Conservation (phyloP, 2,329 filamentous ascomycete species). For the Delphinella strobiligena region DNA sequence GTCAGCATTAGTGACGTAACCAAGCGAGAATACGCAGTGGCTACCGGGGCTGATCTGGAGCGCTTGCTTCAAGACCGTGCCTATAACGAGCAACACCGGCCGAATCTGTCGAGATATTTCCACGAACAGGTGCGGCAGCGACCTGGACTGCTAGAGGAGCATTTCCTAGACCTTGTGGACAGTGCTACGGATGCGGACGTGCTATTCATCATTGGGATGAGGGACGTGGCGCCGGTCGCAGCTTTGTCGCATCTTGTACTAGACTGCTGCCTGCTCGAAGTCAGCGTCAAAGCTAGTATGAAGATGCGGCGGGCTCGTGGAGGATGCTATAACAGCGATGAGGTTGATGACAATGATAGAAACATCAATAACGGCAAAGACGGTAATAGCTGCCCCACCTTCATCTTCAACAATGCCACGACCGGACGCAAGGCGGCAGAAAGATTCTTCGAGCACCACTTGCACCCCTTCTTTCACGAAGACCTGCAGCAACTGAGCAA, state of each 20-base stretch:
- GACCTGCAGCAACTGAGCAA: too few relatives aligned
- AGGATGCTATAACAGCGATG: slow-evolving; percentile 14
- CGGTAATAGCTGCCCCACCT: slow-evolving; percentile 23
- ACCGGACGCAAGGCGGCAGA: slow-evolving; percentile 31
- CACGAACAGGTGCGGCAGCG: slow-evolving; percentile 29
- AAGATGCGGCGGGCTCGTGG: slow-evolving; percentile 27
- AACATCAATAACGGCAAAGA: slow-evolving; percentile 6
- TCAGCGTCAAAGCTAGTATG: slow-evolving; percentile 34
- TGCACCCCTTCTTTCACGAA: too few relatives aligned
- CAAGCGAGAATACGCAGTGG: slow-evolving; percentile 45
- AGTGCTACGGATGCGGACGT: slow-evolving; percentile 36
- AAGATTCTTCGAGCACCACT: too few relatives aligned
- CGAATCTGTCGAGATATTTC: slow-evolving; percentile 41
- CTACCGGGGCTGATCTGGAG: slow-evolving; percentile 34
- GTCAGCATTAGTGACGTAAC: slow-evolving; percentile 46
- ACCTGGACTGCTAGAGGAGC: slow-evolving; percentile 37
- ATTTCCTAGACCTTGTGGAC: slow-evolving; percentile 38
- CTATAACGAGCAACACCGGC: slow-evolving; percentile 51
- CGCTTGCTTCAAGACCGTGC: slow-evolving; percentile 40
- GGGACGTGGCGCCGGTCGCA: slow-evolving; percentile 47
- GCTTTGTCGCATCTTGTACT: slow-evolving; percentile 43
- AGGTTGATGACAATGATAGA: slow-evolving; percentile 7
- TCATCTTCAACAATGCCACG: slow-evolving; percentile 42
- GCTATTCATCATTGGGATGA: slow-evolving; percentile 51
- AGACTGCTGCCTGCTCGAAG: slow-evolving; percentile 40